A percentile compares a stretch with the other conserved stretches of the same genome.
These are phyloP conservation scores for Yarrowia bubula DNA, from an alignment of 805 yeast species.

Conservation along the genomic window DNA sequence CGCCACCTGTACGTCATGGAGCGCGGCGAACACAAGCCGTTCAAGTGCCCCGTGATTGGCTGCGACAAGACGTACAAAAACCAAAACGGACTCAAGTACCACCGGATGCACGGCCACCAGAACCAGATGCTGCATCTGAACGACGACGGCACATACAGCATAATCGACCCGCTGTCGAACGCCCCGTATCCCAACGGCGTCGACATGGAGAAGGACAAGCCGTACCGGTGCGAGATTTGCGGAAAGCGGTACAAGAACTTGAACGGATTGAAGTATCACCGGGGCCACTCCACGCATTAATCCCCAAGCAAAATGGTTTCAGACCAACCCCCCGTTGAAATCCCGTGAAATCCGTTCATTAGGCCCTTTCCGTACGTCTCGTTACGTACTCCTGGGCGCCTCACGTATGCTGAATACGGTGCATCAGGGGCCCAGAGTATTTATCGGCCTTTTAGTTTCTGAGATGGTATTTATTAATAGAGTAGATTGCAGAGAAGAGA, in stretches of 20 bases:
- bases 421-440: neutral
- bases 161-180: constrained; percentile 78
- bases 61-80: constrained; percentile 97
- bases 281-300: constrained; percentile 96
- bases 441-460: constrained; percentile 26
- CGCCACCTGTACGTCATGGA: constrained; percentile 90
- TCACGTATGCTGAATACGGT: too few relatives aligned
- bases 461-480: constrained; percentile 26
- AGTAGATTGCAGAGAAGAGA: constrained; percentile 14
- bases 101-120: constrained; percentile 93
- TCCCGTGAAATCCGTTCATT: too few relatives aligned
- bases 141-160: constrained; percentile 88
- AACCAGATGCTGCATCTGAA: constrained; percentile 88
- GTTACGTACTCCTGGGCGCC: too few relatives aligned
- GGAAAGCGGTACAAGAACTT: constrained; percentile 95
- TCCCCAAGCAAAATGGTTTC: too few relatives aligned
- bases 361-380: too few relatives aligned
- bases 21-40: constrained; percentile 88
- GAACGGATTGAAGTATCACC: constrained; percentile 93
- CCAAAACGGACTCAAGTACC: constrained; percentile 96
- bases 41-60: constrained; percentile 96
- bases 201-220: constrained; percentile 95
- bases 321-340: too few relatives aligned
- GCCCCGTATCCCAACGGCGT: constrained; percentile 84
- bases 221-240: constrained; percentile 96